Conservation (phyloP, 176 grass and related monocot species). For the Aegilops umbellulata region DNA sequence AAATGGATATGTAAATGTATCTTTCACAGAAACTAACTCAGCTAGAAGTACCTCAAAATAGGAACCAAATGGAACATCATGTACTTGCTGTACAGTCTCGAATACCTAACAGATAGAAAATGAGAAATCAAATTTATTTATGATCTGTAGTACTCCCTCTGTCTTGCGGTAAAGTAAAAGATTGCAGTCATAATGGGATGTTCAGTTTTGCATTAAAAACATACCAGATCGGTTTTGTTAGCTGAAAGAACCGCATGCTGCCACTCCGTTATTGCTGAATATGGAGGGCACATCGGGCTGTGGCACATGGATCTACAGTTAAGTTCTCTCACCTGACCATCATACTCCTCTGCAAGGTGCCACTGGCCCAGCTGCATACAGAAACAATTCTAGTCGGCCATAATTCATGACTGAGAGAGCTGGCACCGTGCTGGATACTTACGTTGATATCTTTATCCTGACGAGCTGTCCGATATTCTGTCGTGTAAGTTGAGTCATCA, state of each 20-base stretch:
- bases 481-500: slow-evolving; percentile 71
- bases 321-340: slow-evolving; percentile 95
- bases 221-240: slow-evolving; percentile 79
- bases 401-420: background rate
- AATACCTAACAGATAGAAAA: slow-evolving; percentile 58
- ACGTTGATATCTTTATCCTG: slow-evolving; percentile 91
- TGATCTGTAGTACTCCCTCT: background rate
- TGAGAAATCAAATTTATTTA: slow-evolving; percentile 13
- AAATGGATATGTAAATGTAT: background rate
- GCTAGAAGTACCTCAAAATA: slow-evolving; percentile 74
- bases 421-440: slow-evolving; percentile 37
- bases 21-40: slow-evolving; percentile 4
- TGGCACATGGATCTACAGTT: slow-evolving; percentile 89
- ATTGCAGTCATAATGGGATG: background rate
- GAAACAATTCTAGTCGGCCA: slow-evolving; percentile 3
- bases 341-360: slow-evolving; percentile 89
- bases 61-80: slow-evolving; percentile 98
- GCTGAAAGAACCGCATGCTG: slow-evolving; percentile 79
- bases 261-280: slow-evolving; percentile 96
- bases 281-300: slow-evolving; percentile 96
- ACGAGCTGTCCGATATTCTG: slow-evolving; percentile 71
- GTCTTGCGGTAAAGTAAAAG: too few relatives aligned
- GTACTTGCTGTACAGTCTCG: slow-evolving; percentile 96
- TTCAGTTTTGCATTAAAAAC: slow-evolving; percentile 29
- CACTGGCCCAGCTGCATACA: slow-evolving; percentile 79